Conservation (phyloP, 352 stramenopile species). For the Peronospora belbahrii region DNA sequence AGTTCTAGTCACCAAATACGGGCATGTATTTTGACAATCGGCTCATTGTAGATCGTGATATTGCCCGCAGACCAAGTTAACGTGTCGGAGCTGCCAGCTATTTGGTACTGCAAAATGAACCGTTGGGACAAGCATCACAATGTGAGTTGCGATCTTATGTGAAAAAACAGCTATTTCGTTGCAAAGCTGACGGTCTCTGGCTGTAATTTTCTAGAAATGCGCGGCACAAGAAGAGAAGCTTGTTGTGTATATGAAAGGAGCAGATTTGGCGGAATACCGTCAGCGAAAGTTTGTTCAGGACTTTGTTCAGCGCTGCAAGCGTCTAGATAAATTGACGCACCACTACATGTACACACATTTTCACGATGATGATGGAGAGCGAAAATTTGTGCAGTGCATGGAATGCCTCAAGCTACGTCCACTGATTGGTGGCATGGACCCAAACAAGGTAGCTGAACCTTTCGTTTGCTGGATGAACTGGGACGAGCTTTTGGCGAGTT, state of each 20-base stretch:
- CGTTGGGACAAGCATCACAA: conserved; percentile 75
- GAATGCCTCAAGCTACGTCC: conserved; percentile 69
- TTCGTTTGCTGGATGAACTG: conserved; percentile 85
- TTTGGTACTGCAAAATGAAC: conserved; percentile 86
- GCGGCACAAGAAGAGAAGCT: conserved; percentile 60
- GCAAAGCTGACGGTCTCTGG: background rate
- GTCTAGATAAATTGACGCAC: conserved; percentile 62
- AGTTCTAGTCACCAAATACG: conserved; percentile 7
- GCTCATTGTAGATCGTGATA: background rate
- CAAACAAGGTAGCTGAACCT: conserved; percentile 52
- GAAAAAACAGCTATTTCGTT: background rate
- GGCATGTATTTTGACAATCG: too few relatives aligned
- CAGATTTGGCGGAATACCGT: conserved; percentile 51
- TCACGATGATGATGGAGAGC: conserved; percentile 55
- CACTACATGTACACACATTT: conserved; percentile 58
- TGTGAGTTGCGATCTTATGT: conserved; percentile 24
- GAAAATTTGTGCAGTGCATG: conserved; percentile 61
- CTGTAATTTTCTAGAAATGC: conserved; percentile 48
- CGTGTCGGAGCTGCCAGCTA: conserved; percentile 58
- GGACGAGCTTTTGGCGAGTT: conserved; percentile 72
- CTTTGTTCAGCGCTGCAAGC: conserved; percentile 60
- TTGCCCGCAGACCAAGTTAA: conserved; percentile 62
- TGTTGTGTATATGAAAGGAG: conserved; percentile 54
- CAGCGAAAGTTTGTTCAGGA: conserved; percentile 61
- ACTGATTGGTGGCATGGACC: conserved; percentile 70